These are phyloP conservation scores for Santalum album DNA, from an alignment of 164 flowering plant genomes.

Conservation along the genomic window DNA sequence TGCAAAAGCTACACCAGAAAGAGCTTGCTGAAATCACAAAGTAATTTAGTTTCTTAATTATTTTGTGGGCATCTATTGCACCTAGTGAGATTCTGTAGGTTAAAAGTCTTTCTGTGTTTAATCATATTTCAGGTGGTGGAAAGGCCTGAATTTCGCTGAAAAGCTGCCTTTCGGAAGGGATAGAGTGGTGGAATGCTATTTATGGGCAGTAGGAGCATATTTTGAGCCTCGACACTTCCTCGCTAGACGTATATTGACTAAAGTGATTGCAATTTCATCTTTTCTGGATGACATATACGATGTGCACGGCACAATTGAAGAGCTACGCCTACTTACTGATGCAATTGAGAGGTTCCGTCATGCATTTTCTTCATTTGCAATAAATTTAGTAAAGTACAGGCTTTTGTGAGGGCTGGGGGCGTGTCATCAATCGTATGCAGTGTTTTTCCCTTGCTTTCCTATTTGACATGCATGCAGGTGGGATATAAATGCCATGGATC, in stretches of 20 bases:
- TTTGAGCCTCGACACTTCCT: not conserved
- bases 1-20: not conserved
- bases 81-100: not conserved
- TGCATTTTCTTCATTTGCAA: no score
- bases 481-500: not conserved
- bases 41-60: not conserved
- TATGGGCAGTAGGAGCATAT: not conserved
- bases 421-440: no score
- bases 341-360: not conserved
- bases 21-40: not conserved
- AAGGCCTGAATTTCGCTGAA: not conserved
- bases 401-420: no score
- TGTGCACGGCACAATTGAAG: not conserved
- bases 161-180: not conserved
- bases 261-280: not conserved
- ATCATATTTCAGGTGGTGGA: not conserved
- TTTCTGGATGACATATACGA: not conserved
- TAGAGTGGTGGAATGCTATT: not conserved
- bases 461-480: not conserved
- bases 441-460: no score
- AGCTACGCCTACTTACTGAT: not conserved
- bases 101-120: not conserved
- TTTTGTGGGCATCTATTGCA: not conserved
- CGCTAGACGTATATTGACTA: not conserved
- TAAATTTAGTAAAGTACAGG: no score